A percentile compares a stretch with the other conserved stretches of the same genome.
These are phyloP conservation scores for Avena insularis DNA, from an alignment of 176 grass and related monocot genomes.

Conservation along the genomic window DNA sequence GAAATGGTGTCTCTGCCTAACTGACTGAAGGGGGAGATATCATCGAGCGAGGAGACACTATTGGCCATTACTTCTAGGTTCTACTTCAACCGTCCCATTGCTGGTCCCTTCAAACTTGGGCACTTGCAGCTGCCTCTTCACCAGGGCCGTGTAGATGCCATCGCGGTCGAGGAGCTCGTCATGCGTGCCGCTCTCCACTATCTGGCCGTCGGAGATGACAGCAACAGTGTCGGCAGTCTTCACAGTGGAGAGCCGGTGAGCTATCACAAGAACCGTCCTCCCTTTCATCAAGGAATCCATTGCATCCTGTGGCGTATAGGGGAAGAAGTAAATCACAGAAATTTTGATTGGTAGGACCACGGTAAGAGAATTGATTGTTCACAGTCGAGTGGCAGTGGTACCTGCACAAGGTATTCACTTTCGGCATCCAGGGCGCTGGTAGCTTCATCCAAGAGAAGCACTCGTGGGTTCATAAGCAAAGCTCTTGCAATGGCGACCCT, in stretches of 20 bases:
- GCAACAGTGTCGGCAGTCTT: constrained; percentile 86
- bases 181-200: constrained; percentile 83
- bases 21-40: not conserved
- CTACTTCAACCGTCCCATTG: constrained; percentile 23
- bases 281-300: constrained; percentile 99
- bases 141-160: constrained; percentile 93
- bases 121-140: constrained; percentile 95
- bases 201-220: constrained; percentile 90
- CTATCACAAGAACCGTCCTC: constrained; percentile 96
- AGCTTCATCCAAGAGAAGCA: constrained; percentile 96
- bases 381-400: constrained; percentile 19
- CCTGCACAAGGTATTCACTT: constrained; percentile 99
- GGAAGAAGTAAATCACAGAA: not conserved
- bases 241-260: constrained; percentile 94
- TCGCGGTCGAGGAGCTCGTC: constrained; percentile 73
- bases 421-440: constrained; percentile 98
- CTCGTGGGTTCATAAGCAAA: constrained; percentile 93
- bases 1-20: not conserved
- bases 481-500: constrained; percentile 97
- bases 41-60: not conserved
- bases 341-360: constrained; percentile 2
- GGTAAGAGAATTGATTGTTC: not conserved
- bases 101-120: constrained; percentile 61
- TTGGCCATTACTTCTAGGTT: constrained; percentile 36
- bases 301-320: constrained; percentile 68